Evolutionary conservation across 2,329 filamentous ascomycete species (phyloP).

Genomic region (Ceratocystis cacaofunesta): DNA sequence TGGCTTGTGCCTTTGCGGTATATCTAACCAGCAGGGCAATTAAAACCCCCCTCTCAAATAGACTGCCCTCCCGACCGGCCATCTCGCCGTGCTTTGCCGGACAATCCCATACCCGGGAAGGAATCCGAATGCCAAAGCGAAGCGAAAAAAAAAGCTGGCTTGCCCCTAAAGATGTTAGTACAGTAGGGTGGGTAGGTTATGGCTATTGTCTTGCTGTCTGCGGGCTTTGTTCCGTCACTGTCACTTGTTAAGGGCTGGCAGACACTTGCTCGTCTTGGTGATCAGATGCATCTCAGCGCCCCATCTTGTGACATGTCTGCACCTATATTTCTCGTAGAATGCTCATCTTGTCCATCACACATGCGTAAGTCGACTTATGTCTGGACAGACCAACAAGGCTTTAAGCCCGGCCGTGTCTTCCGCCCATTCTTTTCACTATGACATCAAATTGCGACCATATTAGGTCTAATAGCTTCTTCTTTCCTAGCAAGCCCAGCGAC

Average conservation of each 20-base stretch:
- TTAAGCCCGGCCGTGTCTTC: too few relatives aligned
- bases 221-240: too few relatives aligned
- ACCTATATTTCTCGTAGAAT: too few relatives aligned
- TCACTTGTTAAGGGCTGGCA: too few relatives aligned
- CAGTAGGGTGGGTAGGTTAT: neutral
- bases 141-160: neutral
- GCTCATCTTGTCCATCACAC: too few relatives aligned
- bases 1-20: too few relatives aligned
- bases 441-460: neutral
- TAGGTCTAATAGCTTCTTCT: too few relatives aligned
- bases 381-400: too few relatives aligned
- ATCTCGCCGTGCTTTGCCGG: constrained; percentile 7
- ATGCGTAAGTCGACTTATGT: too few relatives aligned
- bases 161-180: neutral
- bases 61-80: neutral
- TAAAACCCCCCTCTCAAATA: neutral
- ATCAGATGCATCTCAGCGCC: too few relatives aligned
- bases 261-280: too few relatives aligned
- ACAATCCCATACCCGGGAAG: constrained; percentile 9
- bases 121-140: constrained; percentile 2
- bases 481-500: neutral
- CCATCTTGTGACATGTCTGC: too few relatives aligned
- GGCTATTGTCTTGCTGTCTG: neutral
- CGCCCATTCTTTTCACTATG: neutral
- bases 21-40: neutral